Conservation (phyloP, 2,329 filamentous ascomycete genomes). For the Didymella lethalis region DNA sequence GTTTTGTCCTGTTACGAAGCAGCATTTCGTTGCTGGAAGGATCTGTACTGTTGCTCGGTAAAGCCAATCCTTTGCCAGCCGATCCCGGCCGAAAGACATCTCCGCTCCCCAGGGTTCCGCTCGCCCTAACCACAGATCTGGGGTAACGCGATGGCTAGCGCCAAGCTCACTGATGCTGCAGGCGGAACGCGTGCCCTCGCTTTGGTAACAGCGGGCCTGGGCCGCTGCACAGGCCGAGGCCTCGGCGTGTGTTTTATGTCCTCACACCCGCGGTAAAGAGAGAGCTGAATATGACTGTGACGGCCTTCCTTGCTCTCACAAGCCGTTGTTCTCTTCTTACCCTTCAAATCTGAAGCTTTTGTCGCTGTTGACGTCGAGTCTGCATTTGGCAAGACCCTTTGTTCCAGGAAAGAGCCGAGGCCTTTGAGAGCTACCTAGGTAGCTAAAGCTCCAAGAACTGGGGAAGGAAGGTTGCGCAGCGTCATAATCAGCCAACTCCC, state of each 20-base stretch:
- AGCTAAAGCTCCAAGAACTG: conserved; percentile 29
- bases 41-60: conserved; percentile 13
- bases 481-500: conserved; percentile 23
- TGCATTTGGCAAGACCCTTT: conserved; percentile 27
- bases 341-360: conserved; percentile 6
- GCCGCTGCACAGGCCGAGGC: conserved; percentile 43
- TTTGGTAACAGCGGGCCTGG: conserved; percentile 22
- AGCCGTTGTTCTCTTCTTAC: conserved; percentile 15
- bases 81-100: conserved; percentile 42
- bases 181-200: conserved; percentile 32
- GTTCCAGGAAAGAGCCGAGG: conserved; percentile 30
- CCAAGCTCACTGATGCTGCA: conserved; percentile 30
- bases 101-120: conserved; percentile 40
- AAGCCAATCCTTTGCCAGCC: conserved; percentile 30
- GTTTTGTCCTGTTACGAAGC: neutral
- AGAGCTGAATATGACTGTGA: conserved; percentile 37
- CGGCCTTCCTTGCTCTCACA: conserved; percentile 24
- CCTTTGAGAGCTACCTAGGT: conserved; percentile 18
- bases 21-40: neutral
- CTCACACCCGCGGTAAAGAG: conserved; percentile 44
- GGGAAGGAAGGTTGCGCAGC: conserved; percentile 21
- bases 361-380: conserved; percentile 15
- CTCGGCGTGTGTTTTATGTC: conserved; percentile 37
- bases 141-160: conserved; percentile 35
- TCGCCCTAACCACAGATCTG: conserved; percentile 47